Evolutionary conservation across 441 rosid genomes (phyloP), one percentile per base, ranked within the genome.

Genomic region (Pelargonium australe): DNA sequence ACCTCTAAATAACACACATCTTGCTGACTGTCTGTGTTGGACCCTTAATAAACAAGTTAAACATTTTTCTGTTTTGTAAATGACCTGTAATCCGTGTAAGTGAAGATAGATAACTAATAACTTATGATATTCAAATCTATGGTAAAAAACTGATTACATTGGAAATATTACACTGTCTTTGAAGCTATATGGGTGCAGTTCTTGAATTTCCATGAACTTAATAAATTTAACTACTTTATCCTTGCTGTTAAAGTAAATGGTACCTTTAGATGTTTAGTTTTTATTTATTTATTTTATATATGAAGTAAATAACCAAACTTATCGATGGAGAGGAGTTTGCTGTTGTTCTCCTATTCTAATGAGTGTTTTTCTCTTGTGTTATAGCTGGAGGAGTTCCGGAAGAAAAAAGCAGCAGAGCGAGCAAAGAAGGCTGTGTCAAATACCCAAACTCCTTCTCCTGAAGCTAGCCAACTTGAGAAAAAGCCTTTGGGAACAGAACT

Each of bases 381-480:
- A 68, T 83, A 95, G 99, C 85, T 95, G 76, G 98, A 95, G 82
- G 96, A 90, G 82, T 95, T 95, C 65, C 96, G 99, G 28, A 95
- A 89, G 90, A 88, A 85, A 83, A 95, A 92, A 71, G 99, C 96
- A 63, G 96, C 96, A 31, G 97, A 89, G 65, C 80, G 82, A 75
- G 92, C 93, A 28, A 89, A 84, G 80, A 92, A 90, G 80, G 80
- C 85, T 44, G 71, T 83, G 45, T 72, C 84, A 66, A 75, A 51
- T 67, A 75, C 64, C 71, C 89, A 73, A 61, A 69, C 80, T 78
- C 62, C 72, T 31, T 66, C 73, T 83, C 72, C 83, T 67, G 82
- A 82, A 76, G 73, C 68, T 68, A 71, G 41, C 68, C 34, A 67
- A 70, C 78, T 69, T 66, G 78, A 82, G 66, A 81, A 72, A 72